Percentiles rank a stretch among this genome's conserved stretches.
Evolutionary conservation across 164 flowering plant species (phyloP).

Genomic region (Chimonanthus praecox): DNA sequence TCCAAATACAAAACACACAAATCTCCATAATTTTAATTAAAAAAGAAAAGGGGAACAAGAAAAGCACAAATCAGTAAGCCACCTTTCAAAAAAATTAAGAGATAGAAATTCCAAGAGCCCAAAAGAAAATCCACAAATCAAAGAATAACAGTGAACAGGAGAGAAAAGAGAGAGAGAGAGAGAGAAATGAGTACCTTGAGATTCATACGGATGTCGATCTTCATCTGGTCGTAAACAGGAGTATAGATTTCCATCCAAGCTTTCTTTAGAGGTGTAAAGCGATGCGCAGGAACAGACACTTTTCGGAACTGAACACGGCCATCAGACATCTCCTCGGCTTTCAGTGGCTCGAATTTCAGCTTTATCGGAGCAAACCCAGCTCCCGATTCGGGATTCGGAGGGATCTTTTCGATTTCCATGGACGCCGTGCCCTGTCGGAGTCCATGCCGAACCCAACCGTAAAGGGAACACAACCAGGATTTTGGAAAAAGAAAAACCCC

Average conservation of each 20-base stretch:
- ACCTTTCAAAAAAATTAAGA: too few species aligned
- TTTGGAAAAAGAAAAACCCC: too few species aligned
- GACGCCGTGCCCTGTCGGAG: neutral
- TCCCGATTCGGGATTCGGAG: neutral
- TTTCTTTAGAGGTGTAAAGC: slow-evolving; percentile 33
- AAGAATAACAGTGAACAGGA: too few species aligned
- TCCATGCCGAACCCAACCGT: too few species aligned
- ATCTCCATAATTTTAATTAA: too few species aligned
- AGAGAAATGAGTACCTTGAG: slow-evolving; percentile 14
- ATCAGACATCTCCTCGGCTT: slow-evolving; percentile 17
- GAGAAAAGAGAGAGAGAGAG: too few species aligned
- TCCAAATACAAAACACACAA: too few species aligned
- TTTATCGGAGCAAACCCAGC: neutral
- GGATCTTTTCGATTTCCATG: slow-evolving; percentile 6
- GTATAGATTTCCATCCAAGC: slow-evolving; percentile 36
- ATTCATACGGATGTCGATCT: slow-evolving; percentile 34
- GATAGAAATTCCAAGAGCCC: too few species aligned
- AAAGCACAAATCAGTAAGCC: too few species aligned
- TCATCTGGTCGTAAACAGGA: slow-evolving; percentile 31
- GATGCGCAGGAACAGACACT: slow-evolving; percentile 31
- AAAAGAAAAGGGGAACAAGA: too few species aligned
- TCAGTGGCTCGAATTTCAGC: slow-evolving; percentile 19
- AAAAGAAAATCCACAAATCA: too few species aligned
- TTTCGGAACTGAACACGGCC: slow-evolving; percentile 19
- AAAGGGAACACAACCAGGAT: too few species aligned